Base-by-base conservation (phyloP, 495 filamentous ascomycete species). In the Polyplosphaeria fusca region DNA sequence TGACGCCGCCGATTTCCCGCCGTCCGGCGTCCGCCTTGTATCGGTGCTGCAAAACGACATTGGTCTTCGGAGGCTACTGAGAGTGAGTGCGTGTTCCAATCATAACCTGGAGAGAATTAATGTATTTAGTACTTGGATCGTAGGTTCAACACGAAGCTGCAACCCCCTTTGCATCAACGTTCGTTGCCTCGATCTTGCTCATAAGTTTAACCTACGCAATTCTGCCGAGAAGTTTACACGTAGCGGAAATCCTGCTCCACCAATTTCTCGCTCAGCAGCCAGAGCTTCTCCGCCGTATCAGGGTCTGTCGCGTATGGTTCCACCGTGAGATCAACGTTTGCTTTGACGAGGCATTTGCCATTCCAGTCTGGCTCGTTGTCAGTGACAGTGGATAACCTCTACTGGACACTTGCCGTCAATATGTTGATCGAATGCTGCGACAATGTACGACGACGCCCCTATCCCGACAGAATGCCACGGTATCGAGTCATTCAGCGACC, bases 251-350 rank as follows among this genome's bases (percentile, higher is more conserved):
- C 68, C 52, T 77, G 60, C 2, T 71, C 74, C 0, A 81, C 70
- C 22, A 81, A 59, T 41, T 74, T 61, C 61, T 80, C 75, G 49
- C 79, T 82, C 39, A 76, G 39, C 39, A 62, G 68, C 79, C 79
- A 81, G 12, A 82, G 53, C 40, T 66, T 72, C 20, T 65, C 54
- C 2, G 74, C 75, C 24, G 63, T 68, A 20, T 69, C 67, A 18
- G 68, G 63, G 18, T 74, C 70, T 0, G 42, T 49, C 3, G 73
- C 72, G 14, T 74, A 70, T 20, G 48, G 5, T 19, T 42, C 56
- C 5, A 27, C 27, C 11, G 56, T 52, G 13, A 35, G 22, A 41
- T 52, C 56, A 38, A 53, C 30, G 27, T 43, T 51, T 2, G 16
- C 41, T 4, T 52, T 40, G 3, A 32, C 28, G 9, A 60, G 19